Evolutionary conservation across 2,329 filamentous ascomycete genomes (phyloP), one percentile per base, ranked within the genome.

Genomic region (Coniochaeta sp.): DNA sequence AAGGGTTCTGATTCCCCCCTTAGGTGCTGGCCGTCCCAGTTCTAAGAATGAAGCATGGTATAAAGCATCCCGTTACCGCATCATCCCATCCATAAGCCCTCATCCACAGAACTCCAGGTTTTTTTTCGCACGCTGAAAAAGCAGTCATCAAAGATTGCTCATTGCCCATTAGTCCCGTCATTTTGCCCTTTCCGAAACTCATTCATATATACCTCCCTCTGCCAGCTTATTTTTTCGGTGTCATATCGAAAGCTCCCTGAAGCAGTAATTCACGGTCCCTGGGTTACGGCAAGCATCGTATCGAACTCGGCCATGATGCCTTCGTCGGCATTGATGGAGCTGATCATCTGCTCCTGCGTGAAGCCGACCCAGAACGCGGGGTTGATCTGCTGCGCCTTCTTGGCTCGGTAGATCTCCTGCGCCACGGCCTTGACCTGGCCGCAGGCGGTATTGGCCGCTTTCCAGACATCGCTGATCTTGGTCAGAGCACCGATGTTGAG

Each of bases 401-500:
- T 85, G 52, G 76, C 74, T 17, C 76, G 78, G 70, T 84, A 88
- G 57, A 93, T 87, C 66, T 92, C 89, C 67, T 89, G 85, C n/a
- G 91, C 90, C 19, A 95, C 89, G 9, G 84, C 85, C 65, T 87
- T 87, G 17, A 96, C 88, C 72, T 95, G 90, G 4, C 81, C 81
- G 62, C 89, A 82, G 1, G 90, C 89, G 14, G 81, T 82, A 52
- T 79, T 80, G 1, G 90, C 89, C 36, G 91, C 86, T 38, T 83
- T 82, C 90, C 90, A 95, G 3, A 90, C 86, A 17, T 78, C 76
- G 44, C 84, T 85, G 8, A 93, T 77, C 43, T 85, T 81, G 67
- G 88, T 87, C 44, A 95, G 80, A 0, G 89, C 88, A 17, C 89
- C 90, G 61, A 89, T 91, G 63, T 91, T 92, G 16, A 96, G 82